phyloP scores from a whole-genome alignment of 2,329 filamentous ascomycete genomes.

The Sclerotinia borealis region DNA sequence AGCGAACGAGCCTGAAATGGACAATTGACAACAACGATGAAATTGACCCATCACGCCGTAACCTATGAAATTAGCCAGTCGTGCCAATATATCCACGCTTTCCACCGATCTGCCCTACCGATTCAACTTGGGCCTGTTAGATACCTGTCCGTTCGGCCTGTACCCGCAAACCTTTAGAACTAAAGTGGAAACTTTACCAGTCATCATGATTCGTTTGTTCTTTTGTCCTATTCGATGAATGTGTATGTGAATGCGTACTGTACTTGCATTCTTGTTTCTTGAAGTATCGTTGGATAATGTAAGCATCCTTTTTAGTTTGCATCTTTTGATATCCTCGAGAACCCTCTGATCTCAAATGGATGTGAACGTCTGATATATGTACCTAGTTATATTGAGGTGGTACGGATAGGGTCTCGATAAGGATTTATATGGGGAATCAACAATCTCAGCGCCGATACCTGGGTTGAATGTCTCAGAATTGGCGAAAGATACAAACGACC shows the following conservation, averaged over 20 bases:
- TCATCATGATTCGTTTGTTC: background rate
- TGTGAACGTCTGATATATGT: background rate
- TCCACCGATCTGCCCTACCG: conserved; percentile 6
- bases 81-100: background rate
- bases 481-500: conserved; percentile 1
- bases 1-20: background rate
- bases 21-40: background rate
- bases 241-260: background rate
- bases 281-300: conserved; percentile 1
- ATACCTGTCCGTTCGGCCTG: background rate
- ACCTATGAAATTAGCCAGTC: background rate
- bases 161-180: background rate
- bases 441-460: conserved; percentile 2
- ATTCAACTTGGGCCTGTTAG: conserved; percentile 3
- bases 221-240: background rate
- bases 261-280: background rate
- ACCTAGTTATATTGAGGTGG: background rate
- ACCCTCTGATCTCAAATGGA: background rate
- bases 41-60: background rate
- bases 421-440: background rate
- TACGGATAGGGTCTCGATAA: conserved; percentile 3
- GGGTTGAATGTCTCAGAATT: conserved; percentile 9
- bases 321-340: background rate
- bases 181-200: background rate
- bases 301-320: background rate